A percentile compares a stretch with the other conserved stretches of the same genome.
Conservation (phyloP, 768 basidiomycete species). For the Leccinum sublutescens region DNA sequence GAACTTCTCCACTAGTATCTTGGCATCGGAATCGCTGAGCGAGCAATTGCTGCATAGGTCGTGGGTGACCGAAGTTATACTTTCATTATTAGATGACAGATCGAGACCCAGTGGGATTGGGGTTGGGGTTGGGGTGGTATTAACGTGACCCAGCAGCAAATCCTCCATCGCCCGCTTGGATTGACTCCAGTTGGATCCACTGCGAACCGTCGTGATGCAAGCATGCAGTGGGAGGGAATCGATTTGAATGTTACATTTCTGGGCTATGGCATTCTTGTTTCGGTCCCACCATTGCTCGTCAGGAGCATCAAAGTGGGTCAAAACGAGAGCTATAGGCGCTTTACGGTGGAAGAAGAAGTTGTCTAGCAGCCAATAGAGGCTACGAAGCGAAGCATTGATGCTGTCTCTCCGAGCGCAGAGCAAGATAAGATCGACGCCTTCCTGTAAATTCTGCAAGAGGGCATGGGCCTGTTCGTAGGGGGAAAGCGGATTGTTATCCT, state of each 20-base stretch:
- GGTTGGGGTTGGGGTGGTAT: constrained; percentile 1
- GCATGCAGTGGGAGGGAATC: constrained; percentile 7
- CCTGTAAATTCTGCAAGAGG: constrained; percentile 33
- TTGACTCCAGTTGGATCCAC: not conserved
- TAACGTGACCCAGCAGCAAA: constrained; percentile 9
- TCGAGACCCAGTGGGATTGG: constrained; percentile 16
- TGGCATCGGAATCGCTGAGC: constrained; percentile 6
- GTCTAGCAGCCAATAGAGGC: constrained; percentile 38
- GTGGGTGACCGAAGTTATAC: not conserved
- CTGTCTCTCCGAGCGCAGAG: constrained; percentile 38
- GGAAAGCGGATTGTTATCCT: constrained; percentile 12
- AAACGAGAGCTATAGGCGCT: constrained; percentile 38
- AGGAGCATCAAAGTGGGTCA: constrained; percentile 38
- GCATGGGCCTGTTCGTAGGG: constrained; percentile 31
- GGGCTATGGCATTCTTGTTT: constrained; percentile 26
- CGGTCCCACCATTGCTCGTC: constrained; percentile 39
- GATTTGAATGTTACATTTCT: constrained; percentile 10
- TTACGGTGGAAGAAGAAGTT: constrained; percentile 36
- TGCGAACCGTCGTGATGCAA: constrained; percentile 20
- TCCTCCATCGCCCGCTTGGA: constrained; percentile 14
- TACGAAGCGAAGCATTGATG: constrained; percentile 33
- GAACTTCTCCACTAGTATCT: constrained; percentile 11
- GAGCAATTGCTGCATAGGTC: constrained; percentile 11
- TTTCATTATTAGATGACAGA: constrained; percentile 10
- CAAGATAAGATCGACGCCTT: constrained; percentile 40